Evolutionary conservation across 257 asterid species (phyloP).

Genomic region (Solanum chmielewskii): DNA sequence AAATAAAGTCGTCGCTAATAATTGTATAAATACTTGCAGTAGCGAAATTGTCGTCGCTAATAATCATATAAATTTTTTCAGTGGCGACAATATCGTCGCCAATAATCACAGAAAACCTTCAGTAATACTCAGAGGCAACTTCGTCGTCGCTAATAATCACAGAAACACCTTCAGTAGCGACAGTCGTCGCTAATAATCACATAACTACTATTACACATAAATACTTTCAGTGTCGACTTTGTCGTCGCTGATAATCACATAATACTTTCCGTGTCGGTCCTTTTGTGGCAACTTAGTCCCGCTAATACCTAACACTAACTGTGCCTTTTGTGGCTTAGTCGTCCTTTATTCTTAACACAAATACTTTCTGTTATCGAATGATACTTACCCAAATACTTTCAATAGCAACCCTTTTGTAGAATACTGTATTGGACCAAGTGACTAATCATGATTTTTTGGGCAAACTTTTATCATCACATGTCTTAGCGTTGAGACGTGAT

Average conservation of each 20-base stretch:
- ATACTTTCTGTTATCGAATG: not conserved
- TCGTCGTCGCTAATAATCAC: no score
- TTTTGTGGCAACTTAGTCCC: not conserved
- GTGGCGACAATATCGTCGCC: no score
- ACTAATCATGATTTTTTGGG: not conserved
- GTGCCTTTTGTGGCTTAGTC: no score
- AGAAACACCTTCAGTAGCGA: no score
- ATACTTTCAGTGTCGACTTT: not conserved
- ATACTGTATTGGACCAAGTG: not conserved
- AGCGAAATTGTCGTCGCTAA: no score
- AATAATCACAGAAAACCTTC: no score
- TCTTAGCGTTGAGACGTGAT: not conserved
- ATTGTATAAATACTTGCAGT: no score
- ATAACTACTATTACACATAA: no score
- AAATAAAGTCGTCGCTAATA: no score
- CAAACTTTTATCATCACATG: not conserved
- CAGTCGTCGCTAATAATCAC: no score
- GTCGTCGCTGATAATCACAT: not conserved
- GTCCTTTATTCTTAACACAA: not conserved
- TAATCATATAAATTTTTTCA: no score
- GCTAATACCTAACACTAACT: not conserved
- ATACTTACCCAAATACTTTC: not conserved
- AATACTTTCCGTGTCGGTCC: not conserved
- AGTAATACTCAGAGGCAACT: no score
- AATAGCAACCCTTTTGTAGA: not conserved